Evolutionary conservation across 2,329 filamentous ascomycete genomes (phyloP).

Genomic region (Cordyceps farinosa): DNA sequence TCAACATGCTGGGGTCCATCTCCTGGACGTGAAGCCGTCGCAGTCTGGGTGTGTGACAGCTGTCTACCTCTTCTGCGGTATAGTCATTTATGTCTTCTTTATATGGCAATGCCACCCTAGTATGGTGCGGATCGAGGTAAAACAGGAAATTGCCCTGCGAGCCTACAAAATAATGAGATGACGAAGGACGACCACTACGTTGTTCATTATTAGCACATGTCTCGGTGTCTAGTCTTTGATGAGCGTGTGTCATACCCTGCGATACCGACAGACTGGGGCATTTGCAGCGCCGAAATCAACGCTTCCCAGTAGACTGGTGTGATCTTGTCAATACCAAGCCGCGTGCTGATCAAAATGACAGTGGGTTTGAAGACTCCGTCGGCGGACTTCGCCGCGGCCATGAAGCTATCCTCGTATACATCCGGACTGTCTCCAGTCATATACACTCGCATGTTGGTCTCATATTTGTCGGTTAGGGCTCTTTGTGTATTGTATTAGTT

Average conservation of each 20-base stretch:
- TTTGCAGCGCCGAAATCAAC: constrained; percentile 78
- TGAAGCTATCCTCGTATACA: constrained; percentile 87
- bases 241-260: constrained; percentile 63
- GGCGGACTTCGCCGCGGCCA: constrained; percentile 68
- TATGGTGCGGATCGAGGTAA: constrained; percentile 92
- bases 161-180: constrained; percentile 65
- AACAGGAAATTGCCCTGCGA: constrained; percentile 73
- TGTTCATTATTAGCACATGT: neutral
- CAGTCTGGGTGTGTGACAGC: constrained; percentile 83
- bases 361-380: constrained; percentile 73
- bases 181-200: constrained; percentile 79
- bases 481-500: constrained; percentile 41
- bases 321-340: constrained; percentile 89
- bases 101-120: constrained; percentile 68
- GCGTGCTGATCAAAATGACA: constrained; percentile 80
- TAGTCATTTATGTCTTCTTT: constrained; percentile 56
- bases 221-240: constrained; percentile 7
- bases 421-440: constrained; percentile 86
- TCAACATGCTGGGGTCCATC: constrained; percentile 97
- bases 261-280: constrained; percentile 91
- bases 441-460: constrained; percentile 72
- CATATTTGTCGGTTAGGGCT: constrained; percentile 66
- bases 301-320: constrained; percentile 94
- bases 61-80: constrained; percentile 68
- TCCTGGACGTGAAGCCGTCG: constrained; percentile 80